Percentiles rank a stretch among this genome's conserved stretches.
These are phyloP conservation scores for Grigorovia transvaalensis DNA, from an alignment of 805 yeast species.

Conservation along the genomic window DNA sequence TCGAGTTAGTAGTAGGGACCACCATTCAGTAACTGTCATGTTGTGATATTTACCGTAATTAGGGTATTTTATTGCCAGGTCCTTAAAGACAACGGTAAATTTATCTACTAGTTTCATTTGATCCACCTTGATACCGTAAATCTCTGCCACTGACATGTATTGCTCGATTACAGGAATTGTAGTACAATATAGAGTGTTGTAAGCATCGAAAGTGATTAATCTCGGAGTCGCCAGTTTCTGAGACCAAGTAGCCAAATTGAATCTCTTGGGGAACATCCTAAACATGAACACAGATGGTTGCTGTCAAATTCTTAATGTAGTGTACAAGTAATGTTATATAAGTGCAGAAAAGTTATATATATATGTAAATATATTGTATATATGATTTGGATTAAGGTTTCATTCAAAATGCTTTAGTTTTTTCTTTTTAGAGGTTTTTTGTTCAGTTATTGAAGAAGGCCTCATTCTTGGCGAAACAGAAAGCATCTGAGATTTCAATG, in stretches of 20 bases:
- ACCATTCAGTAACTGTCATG: slow-evolving; percentile 39
- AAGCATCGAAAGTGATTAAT: slow-evolving; percentile 56
- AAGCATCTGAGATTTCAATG: slow-evolving; percentile 75
- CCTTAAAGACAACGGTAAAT: slow-evolving; percentile 29
- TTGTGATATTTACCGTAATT: slow-evolving; percentile 46
- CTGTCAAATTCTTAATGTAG: background rate
- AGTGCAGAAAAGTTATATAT: background rate
- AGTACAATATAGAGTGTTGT: slow-evolving; percentile 55
- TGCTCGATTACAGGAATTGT: slow-evolving; percentile 42
- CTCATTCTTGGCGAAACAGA: slow-evolving; percentile 47
- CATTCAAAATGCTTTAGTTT: background rate
- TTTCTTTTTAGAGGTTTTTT: background rate
- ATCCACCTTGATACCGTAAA: slow-evolving; percentile 33
- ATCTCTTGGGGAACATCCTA: slow-evolving; percentile 11
- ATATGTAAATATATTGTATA: too few species aligned
- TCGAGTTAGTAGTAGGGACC: slow-evolving; percentile 41
- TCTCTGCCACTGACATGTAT: slow-evolving; percentile 39
- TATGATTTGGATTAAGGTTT: background rate
- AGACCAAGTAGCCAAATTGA: background rate
- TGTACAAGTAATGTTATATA: background rate
- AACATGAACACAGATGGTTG: background rate
- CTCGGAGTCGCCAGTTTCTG: slow-evolving; percentile 25
- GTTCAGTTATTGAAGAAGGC: slow-evolving; percentile 20
- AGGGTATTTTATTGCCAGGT: slow-evolving; percentile 36
- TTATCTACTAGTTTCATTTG: slow-evolving; percentile 16